Conservation (phyloP, 441 rosid genomes). For the Viola pubescens region DNA sequence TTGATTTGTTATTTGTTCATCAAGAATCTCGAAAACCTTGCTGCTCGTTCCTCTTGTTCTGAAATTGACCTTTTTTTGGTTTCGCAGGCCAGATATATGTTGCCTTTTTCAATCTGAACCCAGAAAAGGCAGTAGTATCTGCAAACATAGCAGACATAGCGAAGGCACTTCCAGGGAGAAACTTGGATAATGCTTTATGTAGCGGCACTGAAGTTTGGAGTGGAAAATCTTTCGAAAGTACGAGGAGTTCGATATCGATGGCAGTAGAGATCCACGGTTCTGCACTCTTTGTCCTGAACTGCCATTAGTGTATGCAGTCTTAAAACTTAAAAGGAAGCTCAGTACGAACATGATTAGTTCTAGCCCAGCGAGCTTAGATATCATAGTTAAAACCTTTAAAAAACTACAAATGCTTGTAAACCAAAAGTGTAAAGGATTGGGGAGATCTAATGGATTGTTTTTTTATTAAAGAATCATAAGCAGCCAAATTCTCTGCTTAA, state of each 20-base stretch:
- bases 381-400: no score
- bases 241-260: constrained; percentile 28
- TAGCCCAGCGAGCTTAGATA: no score
- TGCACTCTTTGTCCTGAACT: constrained; percentile 55
- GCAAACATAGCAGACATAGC: constrained; percentile 47
- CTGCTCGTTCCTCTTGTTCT: no score
- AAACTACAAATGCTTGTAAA: no score
- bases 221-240: constrained; percentile 29
- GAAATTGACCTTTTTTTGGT: not conserved
- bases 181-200: constrained; percentile 37
- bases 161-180: constrained; percentile 35
- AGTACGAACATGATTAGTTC: no score
- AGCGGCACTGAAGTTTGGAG: constrained; percentile 62
- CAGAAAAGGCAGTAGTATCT: constrained; percentile 38
- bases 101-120: constrained; percentile 73
- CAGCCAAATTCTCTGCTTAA: not conserved
- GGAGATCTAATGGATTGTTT: no score
- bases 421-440: no score
- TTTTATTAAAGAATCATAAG: no score
- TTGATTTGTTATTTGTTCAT: no score
- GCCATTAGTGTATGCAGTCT: constrained; percentile 16
- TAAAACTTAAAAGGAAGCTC: no score
- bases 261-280: constrained; percentile 48
- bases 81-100: constrained; percentile 57
- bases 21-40: no score